Base-by-base conservation (phyloP, 495 filamentous ascomycete genomes). In the Penicillium egyptiacum region DNA sequence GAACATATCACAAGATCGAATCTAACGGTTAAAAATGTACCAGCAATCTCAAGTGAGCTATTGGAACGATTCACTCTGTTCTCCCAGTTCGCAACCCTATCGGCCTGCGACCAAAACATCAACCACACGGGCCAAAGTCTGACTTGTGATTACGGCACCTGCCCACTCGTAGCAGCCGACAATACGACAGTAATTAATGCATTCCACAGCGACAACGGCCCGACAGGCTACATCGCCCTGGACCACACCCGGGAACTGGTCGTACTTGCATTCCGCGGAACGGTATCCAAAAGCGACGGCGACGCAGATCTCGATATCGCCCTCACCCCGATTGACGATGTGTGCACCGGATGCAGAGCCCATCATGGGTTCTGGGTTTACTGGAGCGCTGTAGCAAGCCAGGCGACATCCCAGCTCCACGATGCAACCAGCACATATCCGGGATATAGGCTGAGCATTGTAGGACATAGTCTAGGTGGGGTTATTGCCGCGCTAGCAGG, bases 401-500 rank as follows among this genome's bases (percentile, higher is more conserved):
- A 79, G 20, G 50, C 81, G 16, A 64, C 62, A 1, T 61, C 78
- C 0, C 64, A 80, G 46, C 53, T 70, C 2, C 55, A 54, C 3
- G 61, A 75, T n/a, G 69, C 70, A 17, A 31, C 52, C 4, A 40
- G 25, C 10, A 49, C 25, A 7, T 59, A 87, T 65, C 81, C 86
- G 0, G 58, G 39, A 23, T 86, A 82, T 67, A 65, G 66, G 23
- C 56, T 89, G 59, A 66, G 80, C 19, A 65, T 81, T 11, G 85
- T 83, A 0, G 87, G 87, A 5, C 86, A 89, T 71, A 84, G 80
- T 35, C 77, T 88, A 5, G 87, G 87, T 42, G 87, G 70, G 33
- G 85, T 85, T 7, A 70, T 88, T 40, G 83, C 80, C 17, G 79
- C 76, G 2, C 53, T 90, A 6, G 85, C 76, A 0, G 83, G 83